phyloP scores from a whole-genome alignment of 768 basidiomycete species.

The Peribolospora baueri region DNA sequence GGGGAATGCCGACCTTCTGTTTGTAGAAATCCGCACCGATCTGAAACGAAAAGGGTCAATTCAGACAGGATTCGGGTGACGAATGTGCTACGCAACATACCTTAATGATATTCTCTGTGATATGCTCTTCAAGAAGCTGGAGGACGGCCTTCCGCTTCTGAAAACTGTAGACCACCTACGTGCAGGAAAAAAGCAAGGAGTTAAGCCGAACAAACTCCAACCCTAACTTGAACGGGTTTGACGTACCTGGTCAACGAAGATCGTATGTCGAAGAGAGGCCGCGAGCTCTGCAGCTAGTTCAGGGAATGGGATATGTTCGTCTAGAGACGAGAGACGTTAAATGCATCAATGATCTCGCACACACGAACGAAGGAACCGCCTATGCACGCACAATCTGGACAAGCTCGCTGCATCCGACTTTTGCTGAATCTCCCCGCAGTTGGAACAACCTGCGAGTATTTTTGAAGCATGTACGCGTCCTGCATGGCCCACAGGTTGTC shows the following conservation, averaged over 20 bases:
- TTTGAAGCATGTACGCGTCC: slow-evolving; percentile 49
- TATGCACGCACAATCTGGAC: slow-evolving; percentile 34
- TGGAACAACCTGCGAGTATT: slow-evolving; percentile 40
- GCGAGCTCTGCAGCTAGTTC: slow-evolving; percentile 46
- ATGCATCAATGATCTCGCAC: neutral
- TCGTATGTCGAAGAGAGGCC: slow-evolving; percentile 37
- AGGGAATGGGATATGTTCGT: slow-evolving; percentile 51
- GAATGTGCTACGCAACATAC: slow-evolving; percentile 19
- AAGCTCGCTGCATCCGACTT: slow-evolving; percentile 20
- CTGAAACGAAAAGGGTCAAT: slow-evolving; percentile 21
- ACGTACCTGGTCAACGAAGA: slow-evolving; percentile 63
- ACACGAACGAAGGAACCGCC: too few species aligned
- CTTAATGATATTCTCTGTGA: slow-evolving; percentile 78
- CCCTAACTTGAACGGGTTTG: too few species aligned
- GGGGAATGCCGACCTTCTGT: slow-evolving; percentile 85
- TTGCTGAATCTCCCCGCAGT: slow-evolving; percentile 20
- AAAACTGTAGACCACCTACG: slow-evolving; percentile 29
- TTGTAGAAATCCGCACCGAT: slow-evolving; percentile 59
- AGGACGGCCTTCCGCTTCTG: slow-evolving; percentile 37
- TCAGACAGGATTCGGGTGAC: neutral
- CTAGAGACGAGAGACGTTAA: slow-evolving; percentile 14
- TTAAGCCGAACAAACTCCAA: too few species aligned
- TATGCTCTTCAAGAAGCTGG: slow-evolving; percentile 60
- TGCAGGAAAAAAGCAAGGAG: neutral
- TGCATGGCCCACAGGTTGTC: slow-evolving; percentile 14